phyloP scores from a whole-genome alignment of 1,284 basidiomycete genomes.

The Boletus albobrunnescens region DNA sequence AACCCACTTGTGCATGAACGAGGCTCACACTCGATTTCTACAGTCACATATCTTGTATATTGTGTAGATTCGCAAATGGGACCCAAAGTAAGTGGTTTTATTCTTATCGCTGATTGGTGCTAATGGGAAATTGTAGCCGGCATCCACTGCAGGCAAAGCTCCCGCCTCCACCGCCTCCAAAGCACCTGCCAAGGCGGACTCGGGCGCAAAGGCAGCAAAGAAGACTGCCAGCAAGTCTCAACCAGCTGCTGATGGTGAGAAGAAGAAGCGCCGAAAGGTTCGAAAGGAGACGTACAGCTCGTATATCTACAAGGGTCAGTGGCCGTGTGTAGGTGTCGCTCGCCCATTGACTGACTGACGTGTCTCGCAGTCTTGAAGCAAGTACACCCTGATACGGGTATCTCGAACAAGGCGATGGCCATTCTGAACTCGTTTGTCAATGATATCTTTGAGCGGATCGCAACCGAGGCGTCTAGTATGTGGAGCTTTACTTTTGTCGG shows the following conservation, averaged over 20 bases:
- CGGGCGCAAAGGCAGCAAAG: slow-evolving; percentile 82
- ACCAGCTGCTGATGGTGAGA: slow-evolving; percentile 60
- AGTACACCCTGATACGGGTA: slow-evolving; percentile 80
- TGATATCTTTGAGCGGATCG: slow-evolving; percentile 76
- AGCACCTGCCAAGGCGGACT: slow-evolving; percentile 72
- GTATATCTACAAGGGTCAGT: slow-evolving; percentile 95
- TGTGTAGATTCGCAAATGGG: slow-evolving; percentile 32
- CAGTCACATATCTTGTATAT: slow-evolving; percentile 34
- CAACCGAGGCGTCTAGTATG: slow-evolving; percentile 66
- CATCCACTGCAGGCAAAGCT: slow-evolving; percentile 69
- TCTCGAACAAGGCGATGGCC: slow-evolving; percentile 79
- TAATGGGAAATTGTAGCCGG: slow-evolving; percentile 47
- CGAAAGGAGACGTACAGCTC: slow-evolving; percentile 91
- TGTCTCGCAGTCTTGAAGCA: slow-evolving; percentile 62
- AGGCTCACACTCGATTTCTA: slow-evolving; percentile 10
- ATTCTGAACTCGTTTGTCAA: slow-evolving; percentile 76
- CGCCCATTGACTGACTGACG: no score
- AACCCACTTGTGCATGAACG: slow-evolving; percentile 2
- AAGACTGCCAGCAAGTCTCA: slow-evolving; percentile 68
- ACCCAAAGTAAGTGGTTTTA: slow-evolving; percentile 26
- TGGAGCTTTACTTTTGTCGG: neutral
- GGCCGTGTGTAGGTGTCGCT: no score
- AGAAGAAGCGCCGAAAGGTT: slow-evolving; percentile 87
- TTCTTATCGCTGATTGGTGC: slow-evolving; percentile 11
- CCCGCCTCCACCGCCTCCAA: slow-evolving; percentile 69